Conservation (phyloP, 176 grass and related monocot species). For the Triticum dicoccoides region DNA sequence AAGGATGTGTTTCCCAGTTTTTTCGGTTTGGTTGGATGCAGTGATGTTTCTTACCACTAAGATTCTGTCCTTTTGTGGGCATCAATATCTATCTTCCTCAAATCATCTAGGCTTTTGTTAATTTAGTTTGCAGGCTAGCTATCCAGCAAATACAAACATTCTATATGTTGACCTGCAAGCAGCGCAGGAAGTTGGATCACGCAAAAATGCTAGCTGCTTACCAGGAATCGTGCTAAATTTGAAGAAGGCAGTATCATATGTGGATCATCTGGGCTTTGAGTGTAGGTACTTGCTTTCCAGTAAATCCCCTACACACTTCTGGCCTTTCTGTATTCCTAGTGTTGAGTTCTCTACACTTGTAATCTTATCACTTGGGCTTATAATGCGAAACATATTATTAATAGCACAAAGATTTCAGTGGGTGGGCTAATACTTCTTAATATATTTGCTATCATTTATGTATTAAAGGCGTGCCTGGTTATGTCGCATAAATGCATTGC, state of each 20-base stretch:
- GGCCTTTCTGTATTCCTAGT: neutral
- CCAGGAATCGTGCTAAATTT: slow-evolving; percentile 96
- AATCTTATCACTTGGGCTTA: slow-evolving; percentile 1
- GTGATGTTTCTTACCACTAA: neutral
- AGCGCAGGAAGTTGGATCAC: slow-evolving; percentile 77
- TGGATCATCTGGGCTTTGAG: slow-evolving; percentile 88
- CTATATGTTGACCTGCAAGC: slow-evolving; percentile 91
- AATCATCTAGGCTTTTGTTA: slow-evolving; percentile 37
- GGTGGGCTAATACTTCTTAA: neutral
- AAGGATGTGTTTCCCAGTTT: slow-evolving; percentile 10
- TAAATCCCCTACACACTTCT: slow-evolving; percentile 19
- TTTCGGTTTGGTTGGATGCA: slow-evolving; percentile 13
- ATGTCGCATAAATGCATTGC: neutral
- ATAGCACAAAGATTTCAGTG: neutral
- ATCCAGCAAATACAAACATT: slow-evolving; percentile 99
- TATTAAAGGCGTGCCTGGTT: neutral
- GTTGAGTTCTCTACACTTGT: neutral
- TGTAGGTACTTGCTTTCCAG: slow-evolving; percentile 74
- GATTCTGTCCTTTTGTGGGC: neutral
- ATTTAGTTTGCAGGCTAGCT: slow-evolving; percentile 75
- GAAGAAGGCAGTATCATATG: slow-evolving; percentile 78
- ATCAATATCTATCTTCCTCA: slow-evolving; percentile 19
- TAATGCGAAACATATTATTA: neutral
- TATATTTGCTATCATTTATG: slow-evolving; percentile 12
- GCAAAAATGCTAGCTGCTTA: slow-evolving; percentile 69